Evolutionary conservation across 2,329 filamentous ascomycete species (phyloP).

Genomic region (Phyllachora maydis): DNA sequence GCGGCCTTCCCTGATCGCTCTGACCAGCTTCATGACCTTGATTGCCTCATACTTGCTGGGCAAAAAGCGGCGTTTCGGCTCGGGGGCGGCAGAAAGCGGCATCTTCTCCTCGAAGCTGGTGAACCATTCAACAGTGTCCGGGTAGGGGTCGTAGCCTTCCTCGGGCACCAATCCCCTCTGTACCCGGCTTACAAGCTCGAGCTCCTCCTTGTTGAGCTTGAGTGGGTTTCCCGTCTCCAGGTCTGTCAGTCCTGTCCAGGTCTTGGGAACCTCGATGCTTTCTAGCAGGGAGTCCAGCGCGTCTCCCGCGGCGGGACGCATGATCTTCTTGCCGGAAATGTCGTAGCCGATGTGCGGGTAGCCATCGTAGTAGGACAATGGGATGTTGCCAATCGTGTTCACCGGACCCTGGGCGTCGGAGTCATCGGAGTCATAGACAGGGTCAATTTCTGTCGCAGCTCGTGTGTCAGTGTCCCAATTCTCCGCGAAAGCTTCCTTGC

Average conservation of each 20-base stretch:
- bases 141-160: conserved; percentile 84
- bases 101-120: conserved; percentile 79
- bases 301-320: conserved; percentile 84
- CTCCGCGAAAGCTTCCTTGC: background rate
- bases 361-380: conserved; percentile 84
- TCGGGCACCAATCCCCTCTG: conserved; percentile 76
- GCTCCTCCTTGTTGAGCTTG: conserved; percentile 67
- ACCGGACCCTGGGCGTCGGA: conserved; percentile 57
- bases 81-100: conserved; percentile 84
- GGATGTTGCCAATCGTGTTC: conserved; percentile 93
- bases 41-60: conserved; percentile 96
- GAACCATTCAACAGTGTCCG: conserved; percentile 86
- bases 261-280: conserved; percentile 90
- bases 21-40: conserved; percentile 90
- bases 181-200: conserved; percentile 72
- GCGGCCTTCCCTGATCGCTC: conserved; percentile 81
- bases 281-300: conserved; percentile 85
- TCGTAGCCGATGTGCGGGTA: conserved; percentile 98
- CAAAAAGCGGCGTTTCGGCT: conserved; percentile 87
- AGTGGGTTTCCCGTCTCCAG: conserved; percentile 84
- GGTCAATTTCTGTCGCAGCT: conserved; percentile 78
- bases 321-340: conserved; percentile 95
- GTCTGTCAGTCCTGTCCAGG: conserved; percentile 92
- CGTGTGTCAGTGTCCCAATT: conserved; percentile 2
- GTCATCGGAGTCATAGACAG: conserved; percentile 91